Evolutionary conservation across 371 early-diverging fungal genomes (phyloP).

Genomic region (Mortierella sp.): DNA sequence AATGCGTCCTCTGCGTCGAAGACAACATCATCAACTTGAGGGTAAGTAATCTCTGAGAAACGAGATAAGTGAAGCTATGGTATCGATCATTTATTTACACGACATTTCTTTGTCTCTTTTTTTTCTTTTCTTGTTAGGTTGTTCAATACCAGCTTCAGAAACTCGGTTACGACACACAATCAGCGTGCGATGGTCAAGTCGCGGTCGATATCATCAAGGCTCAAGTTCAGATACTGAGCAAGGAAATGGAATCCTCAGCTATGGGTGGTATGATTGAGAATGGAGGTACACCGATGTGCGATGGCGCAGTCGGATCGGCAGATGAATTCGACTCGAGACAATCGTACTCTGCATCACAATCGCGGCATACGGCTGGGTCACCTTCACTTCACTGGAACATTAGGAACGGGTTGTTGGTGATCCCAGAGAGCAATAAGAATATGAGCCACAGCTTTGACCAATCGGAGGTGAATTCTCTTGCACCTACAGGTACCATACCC

Average conservation of each 20-base stretch:
- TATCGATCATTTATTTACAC: not conserved
- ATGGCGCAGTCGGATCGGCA: not conserved
- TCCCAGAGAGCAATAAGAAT: slow-evolving; percentile 25
- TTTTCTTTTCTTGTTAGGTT: slow-evolving; percentile 22
- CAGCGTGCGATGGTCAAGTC: slow-evolving; percentile 49
- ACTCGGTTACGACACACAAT: slow-evolving; percentile 48
- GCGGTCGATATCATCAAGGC: slow-evolving; percentile 51
- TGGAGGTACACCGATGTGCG: not conserved
- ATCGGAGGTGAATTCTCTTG: slow-evolving; percentile 7
- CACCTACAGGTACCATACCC: too few species aligned
- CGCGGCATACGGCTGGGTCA: not conserved
- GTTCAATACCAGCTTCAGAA: slow-evolving; percentile 55
- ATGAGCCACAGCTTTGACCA: slow-evolving; percentile 28
- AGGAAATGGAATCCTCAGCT: not conserved
- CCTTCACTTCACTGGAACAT: slow-evolving; percentile 2
- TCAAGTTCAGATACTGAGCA: slow-evolving; percentile 24
- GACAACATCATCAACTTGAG: slow-evolving; percentile 51
- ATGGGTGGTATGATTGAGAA: not conserved
- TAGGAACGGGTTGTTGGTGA: slow-evolving; percentile 1
- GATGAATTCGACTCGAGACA: not conserved
- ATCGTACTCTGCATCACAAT: too few species aligned
- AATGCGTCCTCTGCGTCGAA: slow-evolving; percentile 50
- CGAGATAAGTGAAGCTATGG: not conserved
- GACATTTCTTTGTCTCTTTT: not conserved
- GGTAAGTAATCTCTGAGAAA: slow-evolving; percentile 8